Evolutionary conservation across 257 asterid species (phyloP).

Genomic region (Fraxinus excelsior): DNA sequence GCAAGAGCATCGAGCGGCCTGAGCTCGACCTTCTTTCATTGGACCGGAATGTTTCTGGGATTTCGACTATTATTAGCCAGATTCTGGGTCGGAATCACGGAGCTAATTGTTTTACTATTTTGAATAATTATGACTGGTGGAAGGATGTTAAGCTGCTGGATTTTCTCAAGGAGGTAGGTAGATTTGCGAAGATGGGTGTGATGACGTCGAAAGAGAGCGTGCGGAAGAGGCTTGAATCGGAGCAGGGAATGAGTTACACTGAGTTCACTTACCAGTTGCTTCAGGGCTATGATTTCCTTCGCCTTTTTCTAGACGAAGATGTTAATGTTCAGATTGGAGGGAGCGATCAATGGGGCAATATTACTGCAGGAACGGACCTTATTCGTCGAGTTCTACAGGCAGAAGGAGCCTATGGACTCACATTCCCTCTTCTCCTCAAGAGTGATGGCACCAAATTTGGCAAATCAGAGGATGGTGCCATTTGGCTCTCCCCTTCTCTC

Average conservation of each 20-base stretch:
- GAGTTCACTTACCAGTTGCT: conserved; percentile 82
- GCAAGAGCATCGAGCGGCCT: conserved; percentile 79
- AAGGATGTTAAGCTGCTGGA: conserved; percentile 73
- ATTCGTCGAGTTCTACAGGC: conserved; percentile 65
- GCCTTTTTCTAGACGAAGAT: conserved; percentile 55
- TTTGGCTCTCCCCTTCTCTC: conserved; percentile 75
- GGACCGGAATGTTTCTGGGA: conserved; percentile 51
- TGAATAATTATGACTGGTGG: conserved; percentile 96
- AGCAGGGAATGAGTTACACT: conserved; percentile 86
- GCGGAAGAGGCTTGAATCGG: conserved; percentile 70
- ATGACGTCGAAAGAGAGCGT: conserved; percentile 96
- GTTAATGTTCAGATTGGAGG: conserved; percentile 91
- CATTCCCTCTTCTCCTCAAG: conserved; percentile 92
- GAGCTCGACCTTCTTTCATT: conserved; percentile 57
- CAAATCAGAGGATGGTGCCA: conserved; percentile 87
- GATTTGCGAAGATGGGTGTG: conserved; percentile 67
- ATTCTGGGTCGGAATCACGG: conserved; percentile 47
- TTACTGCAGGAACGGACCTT: conserved; percentile 93
- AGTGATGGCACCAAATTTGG: conserved; percentile 94
- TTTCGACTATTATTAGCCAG: conserved; percentile 42
- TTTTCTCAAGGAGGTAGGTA: conserved; percentile 71
- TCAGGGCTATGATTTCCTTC: conserved; percentile 84
- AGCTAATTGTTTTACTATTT: conserved; percentile 15
- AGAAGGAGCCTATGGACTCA: conserved; percentile 68
- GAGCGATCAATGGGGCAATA: conserved; percentile 96